Percentiles rank a stretch among this genome's conserved stretches.
Conservation (phyloP, 2,329 filamentous ascomycete species). For the Annulohypoxylon truncatum region DNA sequence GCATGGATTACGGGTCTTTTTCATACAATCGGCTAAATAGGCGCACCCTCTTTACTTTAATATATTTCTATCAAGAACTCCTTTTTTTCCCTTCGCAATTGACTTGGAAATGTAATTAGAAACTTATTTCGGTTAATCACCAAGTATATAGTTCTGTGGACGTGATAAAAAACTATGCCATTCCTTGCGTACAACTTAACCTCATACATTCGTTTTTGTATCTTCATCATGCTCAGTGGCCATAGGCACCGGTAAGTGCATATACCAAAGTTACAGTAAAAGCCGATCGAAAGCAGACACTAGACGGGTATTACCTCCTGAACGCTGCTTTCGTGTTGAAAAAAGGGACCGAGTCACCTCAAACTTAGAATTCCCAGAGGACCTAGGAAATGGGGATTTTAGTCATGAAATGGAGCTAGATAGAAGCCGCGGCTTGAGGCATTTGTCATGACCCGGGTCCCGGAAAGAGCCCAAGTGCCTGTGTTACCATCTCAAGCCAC, state of each 20-base stretch:
- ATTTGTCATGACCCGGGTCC: conserved; percentile 17
- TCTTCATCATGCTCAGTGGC: too few species aligned
- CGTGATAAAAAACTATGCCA: too few species aligned
- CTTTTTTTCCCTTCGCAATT: too few species aligned
- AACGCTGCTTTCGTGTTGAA: conserved; percentile 1
- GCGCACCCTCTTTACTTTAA: not conserved
- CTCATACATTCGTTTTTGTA: too few species aligned
- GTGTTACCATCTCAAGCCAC: conserved; percentile 11
- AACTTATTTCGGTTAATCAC: too few species aligned
- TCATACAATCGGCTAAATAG: not conserved
- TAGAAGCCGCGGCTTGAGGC: not conserved
- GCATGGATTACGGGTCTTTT: not conserved
- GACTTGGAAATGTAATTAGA: too few species aligned
- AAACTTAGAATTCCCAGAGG: conserved; percentile 2
- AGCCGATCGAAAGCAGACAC: too few species aligned
- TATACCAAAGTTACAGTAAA: too few species aligned
- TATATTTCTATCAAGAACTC: not conserved
- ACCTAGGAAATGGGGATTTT: conserved; percentile 6
- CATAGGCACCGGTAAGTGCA: too few species aligned
- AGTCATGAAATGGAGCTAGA: not conserved
- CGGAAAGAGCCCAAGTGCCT: not conserved
- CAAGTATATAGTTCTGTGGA: too few species aligned
- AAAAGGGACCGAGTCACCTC: not conserved
- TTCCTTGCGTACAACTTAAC: too few species aligned
- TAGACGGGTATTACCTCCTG: conserved; percentile 8